Evolutionary conservation across 2,329 filamentous ascomycete genomes (phyloP).

Genomic region (Colletotrichum melonis): DNA sequence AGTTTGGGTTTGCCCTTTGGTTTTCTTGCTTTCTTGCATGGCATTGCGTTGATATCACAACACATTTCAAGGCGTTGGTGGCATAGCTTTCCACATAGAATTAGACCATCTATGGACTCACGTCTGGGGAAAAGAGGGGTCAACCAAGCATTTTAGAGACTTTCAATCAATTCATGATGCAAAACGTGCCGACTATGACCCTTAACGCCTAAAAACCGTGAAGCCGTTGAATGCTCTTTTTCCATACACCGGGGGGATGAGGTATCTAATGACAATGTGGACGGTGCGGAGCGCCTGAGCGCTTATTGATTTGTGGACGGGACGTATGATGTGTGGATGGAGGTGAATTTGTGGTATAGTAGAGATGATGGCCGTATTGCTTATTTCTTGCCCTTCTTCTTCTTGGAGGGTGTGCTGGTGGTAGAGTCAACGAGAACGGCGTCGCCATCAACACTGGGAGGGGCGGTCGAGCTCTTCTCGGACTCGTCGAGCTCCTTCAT

Average conservation of each 20-base stretch:
- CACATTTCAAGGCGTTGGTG: slow-evolving; percentile 27
- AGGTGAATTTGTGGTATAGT: neutral
- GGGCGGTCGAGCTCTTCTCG: slow-evolving; percentile 56
- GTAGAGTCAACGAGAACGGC: slow-evolving; percentile 78
- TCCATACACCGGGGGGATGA: slow-evolving; percentile 15
- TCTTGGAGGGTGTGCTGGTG: slow-evolving; percentile 58
- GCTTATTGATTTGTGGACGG: neutral
- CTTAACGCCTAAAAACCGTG: slow-evolving; percentile 29
- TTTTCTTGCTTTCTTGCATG: slow-evolving; percentile 22
- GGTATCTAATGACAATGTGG: slow-evolving; percentile 27
- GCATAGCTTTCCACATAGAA: slow-evolving; percentile 1
- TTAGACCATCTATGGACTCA: slow-evolving; percentile 8
- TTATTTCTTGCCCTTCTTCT: slow-evolving; percentile 76
- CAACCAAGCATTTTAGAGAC: neutral
- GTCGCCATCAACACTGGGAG: slow-evolving; percentile 77
- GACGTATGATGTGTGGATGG: neutral
- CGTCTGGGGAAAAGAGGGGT: neutral
- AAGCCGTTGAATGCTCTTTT: slow-evolving; percentile 19
- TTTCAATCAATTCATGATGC: slow-evolving; percentile 23
- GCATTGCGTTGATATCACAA: slow-evolving; percentile 35
- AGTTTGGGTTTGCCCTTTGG: neutral
- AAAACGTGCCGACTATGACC: slow-evolving; percentile 1
- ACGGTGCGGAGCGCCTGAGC: neutral
- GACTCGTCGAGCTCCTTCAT: slow-evolving; percentile 85
- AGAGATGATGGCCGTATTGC: slow-evolving; percentile 4